Conservation (phyloP, 495 filamentous ascomycete species). For the Annulohypoxylon nitens region DNA sequence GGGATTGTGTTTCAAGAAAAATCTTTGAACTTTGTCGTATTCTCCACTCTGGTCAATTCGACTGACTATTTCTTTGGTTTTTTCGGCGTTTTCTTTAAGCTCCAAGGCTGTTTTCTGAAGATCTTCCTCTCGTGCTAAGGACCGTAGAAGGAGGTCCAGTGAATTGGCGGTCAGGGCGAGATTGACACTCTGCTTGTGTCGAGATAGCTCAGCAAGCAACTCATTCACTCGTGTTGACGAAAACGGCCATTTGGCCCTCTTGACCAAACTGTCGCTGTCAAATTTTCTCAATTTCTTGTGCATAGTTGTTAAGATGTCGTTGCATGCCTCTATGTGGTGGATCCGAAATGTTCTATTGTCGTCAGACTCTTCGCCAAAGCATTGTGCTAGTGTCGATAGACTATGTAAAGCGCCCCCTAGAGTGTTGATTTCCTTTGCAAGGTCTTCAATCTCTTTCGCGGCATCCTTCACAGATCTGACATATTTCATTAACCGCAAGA, state of each 20-base stretch:
- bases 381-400: slow-evolving; percentile 41
- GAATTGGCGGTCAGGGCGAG: slow-evolving; percentile 52
- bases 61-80: slow-evolving; percentile 35
- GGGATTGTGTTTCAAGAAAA: slow-evolving; percentile 47
- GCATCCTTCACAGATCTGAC: slow-evolving; percentile 50
- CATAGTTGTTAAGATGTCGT: slow-evolving; percentile 2
- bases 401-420: slow-evolving; percentile 52
- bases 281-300: slow-evolving; percentile 11
- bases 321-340: slow-evolving; percentile 25
- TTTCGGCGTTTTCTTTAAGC: slow-evolving; percentile 21
- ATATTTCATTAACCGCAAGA: slow-evolving; percentile 49
- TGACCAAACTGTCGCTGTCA: background rate
- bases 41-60: slow-evolving; percentile 36
- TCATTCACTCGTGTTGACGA: slow-evolving; percentile 38
- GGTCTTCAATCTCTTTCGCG: slow-evolving; percentile 39
- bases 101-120: slow-evolving; percentile 19
- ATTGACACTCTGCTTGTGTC: slow-evolving; percentile 50
- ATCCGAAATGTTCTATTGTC: slow-evolving; percentile 5
- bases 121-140: slow-evolving; percentile 26
- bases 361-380: slow-evolving; percentile 42
- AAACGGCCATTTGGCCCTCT: slow-evolving; percentile 26
- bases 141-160: slow-evolving; percentile 39
- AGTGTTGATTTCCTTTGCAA: slow-evolving; percentile 39
- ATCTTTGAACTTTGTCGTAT: slow-evolving; percentile 48
- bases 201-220: slow-evolving; percentile 45